A percentile compares a stretch with the other conserved stretches of the same genome.
Conservation (phyloP, 192 early-diverging fungal genomes). For the Backusella macrospora region DNA sequence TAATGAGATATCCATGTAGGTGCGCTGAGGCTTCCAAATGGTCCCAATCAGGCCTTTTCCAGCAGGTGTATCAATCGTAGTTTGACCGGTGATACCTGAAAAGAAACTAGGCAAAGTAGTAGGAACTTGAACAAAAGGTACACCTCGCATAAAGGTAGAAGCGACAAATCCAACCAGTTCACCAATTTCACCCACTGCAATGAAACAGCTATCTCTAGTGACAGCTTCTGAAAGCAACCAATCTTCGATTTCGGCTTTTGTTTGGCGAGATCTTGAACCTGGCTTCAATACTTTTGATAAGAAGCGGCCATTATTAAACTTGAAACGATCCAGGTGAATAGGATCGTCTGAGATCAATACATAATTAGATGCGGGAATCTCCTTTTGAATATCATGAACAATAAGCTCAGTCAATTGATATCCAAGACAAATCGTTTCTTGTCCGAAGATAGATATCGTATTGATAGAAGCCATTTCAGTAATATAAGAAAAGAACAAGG, state of each 20-base stretch:
- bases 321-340: constrained; percentile 70
- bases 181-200: constrained; percentile 96
- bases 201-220: constrained; percentile 89
- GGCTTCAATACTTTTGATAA: constrained; percentile 81
- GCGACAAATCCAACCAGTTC: constrained; percentile 97
- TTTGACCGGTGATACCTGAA: constrained; percentile 96
- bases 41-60: constrained; percentile 96
- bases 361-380: constrained; percentile 84
- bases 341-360: constrained; percentile 83
- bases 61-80: constrained; percentile 92
- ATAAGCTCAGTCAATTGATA: constrained; percentile 77
- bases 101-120: constrained; percentile 97
- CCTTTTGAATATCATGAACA: constrained; percentile 68
- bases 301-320: constrained; percentile 53
- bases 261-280: constrained; percentile 86
- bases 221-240: constrained; percentile 83
- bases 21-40: constrained; percentile 94
- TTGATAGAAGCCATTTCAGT: not conserved
- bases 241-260: constrained; percentile 89
- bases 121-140: constrained; percentile 92
- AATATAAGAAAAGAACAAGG: constrained; percentile 12
- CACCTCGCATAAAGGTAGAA: constrained; percentile 97
- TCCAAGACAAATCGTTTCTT: constrained; percentile 87
- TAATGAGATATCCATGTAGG: constrained; percentile 89
- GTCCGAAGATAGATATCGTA: constrained; percentile 80